Base-by-base conservation (phyloP, 2,329 filamentous ascomycete genomes). In the Aspergillus sp. region DNA sequence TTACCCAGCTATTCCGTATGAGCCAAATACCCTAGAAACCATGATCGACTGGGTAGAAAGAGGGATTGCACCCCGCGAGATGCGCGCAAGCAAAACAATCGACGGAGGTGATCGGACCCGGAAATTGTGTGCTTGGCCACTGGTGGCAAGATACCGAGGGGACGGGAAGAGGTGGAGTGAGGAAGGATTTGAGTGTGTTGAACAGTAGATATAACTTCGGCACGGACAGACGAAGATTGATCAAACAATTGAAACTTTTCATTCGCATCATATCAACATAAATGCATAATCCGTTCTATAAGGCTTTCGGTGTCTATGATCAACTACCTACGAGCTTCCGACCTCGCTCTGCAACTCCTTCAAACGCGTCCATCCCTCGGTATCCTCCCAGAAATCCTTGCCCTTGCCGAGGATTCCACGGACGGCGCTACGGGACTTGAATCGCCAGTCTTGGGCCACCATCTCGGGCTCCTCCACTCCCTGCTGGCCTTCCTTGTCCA, bases 371-470 rank as follows among this genome's bases (percentile, higher is more conserved):
- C 75, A 79, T 16, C 73, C 78, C 50, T 76, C 73, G 4, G 68
- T 90, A 11, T 85, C 92, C 76, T 96, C 92, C 92, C 93, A 97
- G 12, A 76, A 84, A 69, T 91, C 90, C 78, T 86, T 93, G 0
- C 85, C 93, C 71, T 90, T 90, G 0, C 92, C 90, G 82, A 96
- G 84, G 6, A 98, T 88, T 54, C 90, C 92, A 56, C 92, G 82
- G 2, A 96, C 82, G 11, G 93, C 93, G 73, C 87, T 96, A 68
- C 91, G 83, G 0, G 91, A 91, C 83, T 96, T 98, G 64, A 90
- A 90, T 74, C 86, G 90, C 95, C 95, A 99, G 69, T 88, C 88
- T 59, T 84, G 84, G 2, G 91, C 91, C 2, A 97, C 87, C 31
- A 86, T 71, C 63, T 87, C 86, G 0, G 82, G 80, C 26, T 76